phyloP scores from a whole-genome alignment of 148 eudicot species.

The Rhododendron mucronatum region DNA sequence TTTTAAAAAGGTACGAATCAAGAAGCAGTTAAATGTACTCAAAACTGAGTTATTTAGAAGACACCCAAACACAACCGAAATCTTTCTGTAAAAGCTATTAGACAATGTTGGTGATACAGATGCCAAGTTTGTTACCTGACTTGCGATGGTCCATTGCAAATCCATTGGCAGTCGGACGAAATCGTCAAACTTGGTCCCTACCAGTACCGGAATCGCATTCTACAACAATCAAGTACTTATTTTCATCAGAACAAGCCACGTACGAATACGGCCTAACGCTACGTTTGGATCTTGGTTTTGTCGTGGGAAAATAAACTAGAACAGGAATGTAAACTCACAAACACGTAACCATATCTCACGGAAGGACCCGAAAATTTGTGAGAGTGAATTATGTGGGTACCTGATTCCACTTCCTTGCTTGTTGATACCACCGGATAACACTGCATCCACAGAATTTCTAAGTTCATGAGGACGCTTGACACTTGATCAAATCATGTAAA shows the following conservation, averaged over 20 bases:
- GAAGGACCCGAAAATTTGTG: neutral
- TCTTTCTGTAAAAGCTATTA: neutral
- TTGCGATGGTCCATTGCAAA: constrained; percentile 61
- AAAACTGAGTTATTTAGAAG: neutral
- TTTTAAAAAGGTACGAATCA: neutral
- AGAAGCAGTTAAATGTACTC: neutral
- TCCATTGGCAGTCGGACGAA: constrained; percentile 57
- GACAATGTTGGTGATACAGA: neutral
- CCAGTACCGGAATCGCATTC: constrained; percentile 61
- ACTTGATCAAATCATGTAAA: neutral
- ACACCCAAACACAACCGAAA: neutral
- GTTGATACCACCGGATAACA: constrained; percentile 51
- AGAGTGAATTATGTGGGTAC: constrained; percentile 12
- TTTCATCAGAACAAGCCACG: neutral
- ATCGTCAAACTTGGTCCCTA: constrained; percentile 73
- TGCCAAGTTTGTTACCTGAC: constrained; percentile 33
- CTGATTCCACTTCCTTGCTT: constrained; percentile 77
- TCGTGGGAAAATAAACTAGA: neutral
- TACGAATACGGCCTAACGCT: neutral
- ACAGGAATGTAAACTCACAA: neutral
- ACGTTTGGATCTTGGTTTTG: neutral
- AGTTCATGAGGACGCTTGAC: neutral
- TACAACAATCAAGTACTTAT: constrained; percentile 9
- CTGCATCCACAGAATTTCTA: constrained; percentile 22
- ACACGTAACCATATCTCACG: neutral